A percentile compares a stretch with the other conserved stretches of the same genome.
phyloP scores from a whole-genome alignment of 768 basidiomycete genomes.

The Boletus rufocinnamomeus region DNA sequence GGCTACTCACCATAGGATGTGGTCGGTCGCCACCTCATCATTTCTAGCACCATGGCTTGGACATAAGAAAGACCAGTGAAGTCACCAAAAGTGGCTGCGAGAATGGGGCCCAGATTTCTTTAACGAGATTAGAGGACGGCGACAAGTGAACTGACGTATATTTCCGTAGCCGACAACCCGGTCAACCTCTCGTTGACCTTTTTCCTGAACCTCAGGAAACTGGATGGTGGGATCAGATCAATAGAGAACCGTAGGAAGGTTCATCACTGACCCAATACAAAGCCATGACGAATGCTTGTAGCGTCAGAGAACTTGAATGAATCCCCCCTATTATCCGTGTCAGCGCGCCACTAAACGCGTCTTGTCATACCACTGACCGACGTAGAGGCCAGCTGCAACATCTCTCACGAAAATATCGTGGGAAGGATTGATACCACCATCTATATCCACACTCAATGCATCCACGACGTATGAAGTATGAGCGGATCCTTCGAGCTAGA shows the following conservation, averaged over 20 bases:
- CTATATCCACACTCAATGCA: neutral
- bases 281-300: constrained; percentile 2
- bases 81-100: constrained; percentile 4
- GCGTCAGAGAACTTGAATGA: constrained; percentile 6
- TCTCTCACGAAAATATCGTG: constrained; percentile 1
- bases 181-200: constrained; percentile 7
- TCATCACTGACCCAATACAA: constrained; percentile 2
- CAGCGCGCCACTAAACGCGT: neutral
- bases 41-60: constrained; percentile 9
- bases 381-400: constrained; percentile 7
- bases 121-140: neutral
- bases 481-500: constrained; percentile 1
- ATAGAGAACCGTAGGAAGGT: neutral
- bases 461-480: constrained; percentile 5
- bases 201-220: constrained; percentile 6
- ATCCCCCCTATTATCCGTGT: neutral
- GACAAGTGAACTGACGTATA: constrained; percentile 2
- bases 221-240: neutral
- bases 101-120: neutral
- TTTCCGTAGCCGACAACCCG: constrained; percentile 2
- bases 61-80: constrained; percentile 4
- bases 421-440: neutral
- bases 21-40: constrained; percentile 10
- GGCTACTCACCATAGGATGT: constrained; percentile 1
- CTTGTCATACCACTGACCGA: neutral